Evolutionary conservation across 2,329 filamentous ascomycete genomes (phyloP), one percentile per base, ranked within the genome.

Genomic region (Corynespora cassiicola): DNA sequence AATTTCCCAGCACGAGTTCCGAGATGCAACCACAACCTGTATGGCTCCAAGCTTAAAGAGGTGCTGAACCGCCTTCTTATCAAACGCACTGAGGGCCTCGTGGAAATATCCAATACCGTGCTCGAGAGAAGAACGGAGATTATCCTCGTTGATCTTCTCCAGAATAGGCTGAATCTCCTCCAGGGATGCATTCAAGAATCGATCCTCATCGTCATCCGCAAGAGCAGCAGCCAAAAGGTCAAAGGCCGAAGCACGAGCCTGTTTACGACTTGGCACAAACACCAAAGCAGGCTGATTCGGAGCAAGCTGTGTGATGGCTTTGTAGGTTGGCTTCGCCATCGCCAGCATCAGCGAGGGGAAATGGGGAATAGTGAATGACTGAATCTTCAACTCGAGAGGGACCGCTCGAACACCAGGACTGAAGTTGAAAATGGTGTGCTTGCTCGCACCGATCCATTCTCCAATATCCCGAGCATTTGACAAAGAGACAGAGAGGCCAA

Each of bases 361-460:
- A 65, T 99, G 95, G 30, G 95, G 90, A 44, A 96, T 95, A 18
- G 86, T 88, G 73, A 94, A 99, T 1, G 91, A 92, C 69, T 99
- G 94, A 31, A 99, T 87, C 65, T 96, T 90, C 40, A 99, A 81
- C 66, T 97, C 92, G 20, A 99, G 75, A 15, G 92, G 91, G 12
- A 96, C 84, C 1, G 90, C 87, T 39, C 95, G 86, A 45, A 92
- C 85, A 60, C 92, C 87, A 2, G 94, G 94, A 57, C 90, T 96
- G 75, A 99, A 99, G 73, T 99, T 99, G 78, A 92, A 99, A 50
- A 96, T 96, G 31, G 94, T 95, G 66, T 99, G 94, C 75, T 96
- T 97, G 68, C 85, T 95, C 6, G 92, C 94, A 52, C 95, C 94
- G 53, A 99, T 90, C 94, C 94, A 99, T 71, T 96, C 94, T 34